A percentile compares a stretch with the other conserved stretches of the same genome.
Conservation (phyloP, 2,329 filamentous ascomycete genomes). For the Taxawa tesnikishii region DNA sequence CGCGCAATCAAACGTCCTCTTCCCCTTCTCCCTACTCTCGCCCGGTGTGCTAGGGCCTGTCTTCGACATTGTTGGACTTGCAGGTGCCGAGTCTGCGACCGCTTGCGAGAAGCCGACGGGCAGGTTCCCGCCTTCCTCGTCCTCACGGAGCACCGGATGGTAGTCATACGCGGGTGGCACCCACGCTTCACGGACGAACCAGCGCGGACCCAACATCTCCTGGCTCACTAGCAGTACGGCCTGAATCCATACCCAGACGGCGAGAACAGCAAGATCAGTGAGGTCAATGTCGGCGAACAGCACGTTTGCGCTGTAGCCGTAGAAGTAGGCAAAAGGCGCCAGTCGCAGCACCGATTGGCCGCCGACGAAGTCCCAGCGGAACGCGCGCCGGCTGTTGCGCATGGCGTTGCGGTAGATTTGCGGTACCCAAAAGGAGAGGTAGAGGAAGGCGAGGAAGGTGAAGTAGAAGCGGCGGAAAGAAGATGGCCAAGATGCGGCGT, state of each 20-base stretch:
- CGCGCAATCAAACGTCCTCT: constrained; percentile 70
- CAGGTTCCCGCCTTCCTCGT: constrained; percentile 63
- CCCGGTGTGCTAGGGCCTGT: constrained; percentile 16
- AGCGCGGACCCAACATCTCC: constrained; percentile 77
- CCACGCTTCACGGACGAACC: constrained; percentile 62
- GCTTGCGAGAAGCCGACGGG: constrained; percentile 54
- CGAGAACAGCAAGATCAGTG: constrained; percentile 50
- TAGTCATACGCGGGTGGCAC: constrained; percentile 77
- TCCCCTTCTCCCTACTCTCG: constrained; percentile 40
- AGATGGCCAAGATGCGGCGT: constrained; percentile 45
- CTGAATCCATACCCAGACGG: constrained; percentile 79
- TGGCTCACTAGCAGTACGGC: constrained; percentile 67
- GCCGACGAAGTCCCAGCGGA: constrained; percentile 83
- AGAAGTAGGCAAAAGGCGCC: constrained; percentile 76
- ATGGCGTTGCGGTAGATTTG: constrained; percentile 85
- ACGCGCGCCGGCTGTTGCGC: constrained; percentile 80
- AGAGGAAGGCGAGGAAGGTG: constrained; percentile 55
- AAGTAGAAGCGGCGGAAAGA: constrained; percentile 41
- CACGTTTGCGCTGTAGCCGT: constrained; percentile 64
- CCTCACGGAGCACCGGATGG: constrained; percentile 76
- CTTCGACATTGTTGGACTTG: constrained; percentile 1
- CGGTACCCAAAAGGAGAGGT: constrained; percentile 84
- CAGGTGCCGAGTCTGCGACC: constrained; percentile 11
- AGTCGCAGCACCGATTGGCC: constrained; percentile 72
- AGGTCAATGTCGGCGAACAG: constrained; percentile 62